These are phyloP conservation scores for Boletus eberwhitei DNA, from an alignment of 768 basidiomycete genomes.

Conservation along the genomic window DNA sequence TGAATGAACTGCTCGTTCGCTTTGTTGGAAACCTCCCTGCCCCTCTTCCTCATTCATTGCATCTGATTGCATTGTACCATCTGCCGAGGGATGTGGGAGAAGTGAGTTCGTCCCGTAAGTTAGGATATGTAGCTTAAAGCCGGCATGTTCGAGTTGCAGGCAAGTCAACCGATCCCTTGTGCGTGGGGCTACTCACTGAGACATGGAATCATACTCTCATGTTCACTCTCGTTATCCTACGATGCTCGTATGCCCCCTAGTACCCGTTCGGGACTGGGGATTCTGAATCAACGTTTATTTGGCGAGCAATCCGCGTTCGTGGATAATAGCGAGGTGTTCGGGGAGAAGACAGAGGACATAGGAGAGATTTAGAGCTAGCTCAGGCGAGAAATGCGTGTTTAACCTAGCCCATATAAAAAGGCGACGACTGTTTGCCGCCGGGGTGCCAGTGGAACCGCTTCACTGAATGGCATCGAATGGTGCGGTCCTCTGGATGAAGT, in stretches of 20 bases:
- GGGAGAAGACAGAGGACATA: slow-evolving; percentile 1
- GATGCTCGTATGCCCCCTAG: not conserved
- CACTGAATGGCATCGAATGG: not conserved
- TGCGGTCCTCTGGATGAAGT: not conserved
- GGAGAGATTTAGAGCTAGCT: slow-evolving; percentile 29
- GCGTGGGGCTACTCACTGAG: not conserved
- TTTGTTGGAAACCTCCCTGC: not conserved
- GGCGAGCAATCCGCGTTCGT: slow-evolving; percentile 41
- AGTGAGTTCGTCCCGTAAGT: not conserved
- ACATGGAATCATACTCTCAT: not conserved
- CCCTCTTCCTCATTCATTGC: not conserved
- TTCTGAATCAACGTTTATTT: slow-evolving; percentile 26
- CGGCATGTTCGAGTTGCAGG: not conserved
- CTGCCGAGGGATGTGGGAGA: not conserved
- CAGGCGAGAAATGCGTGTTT: slow-evolving; percentile 19
- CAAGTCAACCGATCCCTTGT: not conserved
- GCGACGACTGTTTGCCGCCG: not conserved
- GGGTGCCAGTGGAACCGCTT: not conserved
- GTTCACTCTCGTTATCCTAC: slow-evolving; percentile 1
- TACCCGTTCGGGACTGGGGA: not conserved
- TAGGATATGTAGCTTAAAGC: not conserved
- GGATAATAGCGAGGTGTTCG: slow-evolving; percentile 20
- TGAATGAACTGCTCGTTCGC: not conserved
- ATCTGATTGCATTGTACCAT: not conserved
- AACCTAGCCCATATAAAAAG: not conserved